A percentile compares a stretch with the other conserved stretches of the same genome.
phyloP scores from a whole-genome alignment of 768 basidiomycete genomes.

The Sporobolomyces phaffii region DNA sequence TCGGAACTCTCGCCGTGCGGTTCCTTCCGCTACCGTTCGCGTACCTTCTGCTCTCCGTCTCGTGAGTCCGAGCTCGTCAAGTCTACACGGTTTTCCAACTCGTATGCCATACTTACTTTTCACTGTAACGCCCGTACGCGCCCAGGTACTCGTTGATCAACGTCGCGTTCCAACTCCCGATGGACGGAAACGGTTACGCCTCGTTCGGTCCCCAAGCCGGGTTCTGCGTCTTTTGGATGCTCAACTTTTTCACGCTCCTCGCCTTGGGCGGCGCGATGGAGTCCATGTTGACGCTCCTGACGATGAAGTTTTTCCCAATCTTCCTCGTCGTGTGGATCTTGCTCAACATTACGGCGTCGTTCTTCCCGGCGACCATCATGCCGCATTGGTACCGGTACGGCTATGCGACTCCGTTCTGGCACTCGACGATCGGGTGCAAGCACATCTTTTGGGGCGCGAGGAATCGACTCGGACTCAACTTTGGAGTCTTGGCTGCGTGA shows the following conservation, averaged over 20 bases:
- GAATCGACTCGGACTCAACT: slow-evolving; percentile 42
- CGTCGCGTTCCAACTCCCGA: slow-evolving; percentile 44
- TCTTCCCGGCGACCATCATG: slow-evolving; percentile 45
- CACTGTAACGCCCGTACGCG: neutral
- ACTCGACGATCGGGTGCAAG: slow-evolving; percentile 40
- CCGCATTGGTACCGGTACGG: slow-evolving; percentile 43
- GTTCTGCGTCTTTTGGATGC: slow-evolving; percentile 43
- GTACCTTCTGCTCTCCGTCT: slow-evolving; percentile 43
- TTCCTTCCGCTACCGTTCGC: slow-evolving; percentile 35
- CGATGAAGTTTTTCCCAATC: slow-evolving; percentile 38
- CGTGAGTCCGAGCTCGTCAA: slow-evolving; percentile 31
- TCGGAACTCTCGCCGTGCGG: neutral
- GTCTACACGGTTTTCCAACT: too few relatives aligned
- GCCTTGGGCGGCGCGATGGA: slow-evolving; percentile 45
- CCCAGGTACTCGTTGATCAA: slow-evolving; percentile 43
- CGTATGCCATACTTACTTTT: too few relatives aligned
- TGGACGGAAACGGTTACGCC: slow-evolving; percentile 36
- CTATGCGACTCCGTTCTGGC: slow-evolving; percentile 38
- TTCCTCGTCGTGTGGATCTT: slow-evolving; percentile 47
- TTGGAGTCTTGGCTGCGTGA: slow-evolving; percentile 41
- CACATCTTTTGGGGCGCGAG: slow-evolving; percentile 44
- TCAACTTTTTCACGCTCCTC: slow-evolving; percentile 44
- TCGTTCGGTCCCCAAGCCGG: slow-evolving; percentile 36
- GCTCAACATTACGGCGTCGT: slow-evolving; percentile 45
- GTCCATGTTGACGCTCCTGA: slow-evolving; percentile 38